phyloP scores from a whole-genome alignment of 2,329 filamentous ascomycete species.

The Dendryphion nanum region DNA sequence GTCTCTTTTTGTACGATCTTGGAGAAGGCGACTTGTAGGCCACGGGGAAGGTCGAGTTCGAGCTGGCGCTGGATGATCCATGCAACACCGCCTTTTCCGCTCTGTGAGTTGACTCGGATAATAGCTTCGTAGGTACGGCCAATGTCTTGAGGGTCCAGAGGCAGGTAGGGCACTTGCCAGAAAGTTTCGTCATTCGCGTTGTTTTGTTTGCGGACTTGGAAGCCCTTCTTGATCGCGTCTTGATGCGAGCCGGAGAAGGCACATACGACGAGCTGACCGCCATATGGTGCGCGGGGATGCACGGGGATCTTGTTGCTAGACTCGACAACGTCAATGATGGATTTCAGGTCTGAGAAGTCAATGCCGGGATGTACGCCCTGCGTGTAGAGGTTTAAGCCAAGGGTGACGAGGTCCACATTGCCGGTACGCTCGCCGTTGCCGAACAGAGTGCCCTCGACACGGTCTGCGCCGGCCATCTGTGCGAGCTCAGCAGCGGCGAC shows the following conservation, averaged over 20 bases:
- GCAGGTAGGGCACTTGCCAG: slow-evolving; percentile 90
- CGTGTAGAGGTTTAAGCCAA: slow-evolving; percentile 91
- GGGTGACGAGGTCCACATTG: slow-evolving; percentile 90
- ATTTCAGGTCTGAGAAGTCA: slow-evolving; percentile 87
- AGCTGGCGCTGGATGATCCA: slow-evolving; percentile 91
- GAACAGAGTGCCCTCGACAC: slow-evolving; percentile 91
- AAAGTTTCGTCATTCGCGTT: slow-evolving; percentile 61
- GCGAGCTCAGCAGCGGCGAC: slow-evolving; percentile 87
- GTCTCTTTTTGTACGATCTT: slow-evolving; percentile 80
- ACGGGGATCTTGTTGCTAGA: slow-evolving; percentile 93
- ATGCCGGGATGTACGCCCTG: slow-evolving; percentile 83
- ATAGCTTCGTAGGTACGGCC: slow-evolving; percentile 97
- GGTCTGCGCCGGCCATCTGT: slow-evolving; percentile 93
- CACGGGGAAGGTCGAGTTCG: slow-evolving; percentile 87
- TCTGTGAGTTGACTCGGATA: slow-evolving; percentile 96
- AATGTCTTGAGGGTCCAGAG: slow-evolving; percentile 89
- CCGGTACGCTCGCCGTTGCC: slow-evolving; percentile 95
- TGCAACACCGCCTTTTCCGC: slow-evolving; percentile 88
- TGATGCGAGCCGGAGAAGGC: slow-evolving; percentile 92
- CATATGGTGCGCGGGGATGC: slow-evolving; percentile 86
- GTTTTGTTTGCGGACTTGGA: slow-evolving; percentile 66
- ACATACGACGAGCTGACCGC: slow-evolving; percentile 85
- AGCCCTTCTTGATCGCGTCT: slow-evolving; percentile 91
- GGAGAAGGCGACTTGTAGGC: slow-evolving; percentile 88
- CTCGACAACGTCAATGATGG: slow-evolving; percentile 86